Evolutionary conservation across 768 basidiomycete species (phyloP).

Genomic region (Pholiota molesta): DNA sequence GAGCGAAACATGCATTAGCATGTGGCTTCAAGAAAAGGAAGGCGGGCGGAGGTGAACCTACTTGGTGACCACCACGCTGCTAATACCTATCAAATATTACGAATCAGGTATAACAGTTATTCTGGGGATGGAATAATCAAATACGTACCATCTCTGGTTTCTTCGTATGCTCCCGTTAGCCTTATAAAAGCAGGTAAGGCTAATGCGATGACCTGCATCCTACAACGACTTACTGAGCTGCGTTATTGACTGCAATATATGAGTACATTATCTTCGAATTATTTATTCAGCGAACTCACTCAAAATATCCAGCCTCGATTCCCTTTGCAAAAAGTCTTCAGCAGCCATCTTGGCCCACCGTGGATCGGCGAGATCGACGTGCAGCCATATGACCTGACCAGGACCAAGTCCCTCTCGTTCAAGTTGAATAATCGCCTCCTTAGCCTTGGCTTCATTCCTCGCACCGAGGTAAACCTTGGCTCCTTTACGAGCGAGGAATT

Average conservation of each 20-base stretch:
- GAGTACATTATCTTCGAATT: slow-evolving; percentile 9
- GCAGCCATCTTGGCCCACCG: slow-evolving; percentile 42
- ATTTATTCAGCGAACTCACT: slow-evolving; percentile 32
- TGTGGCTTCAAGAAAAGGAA: not conserved
- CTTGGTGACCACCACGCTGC: slow-evolving; percentile 19
- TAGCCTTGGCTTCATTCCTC: slow-evolving; percentile 24
- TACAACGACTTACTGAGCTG: slow-evolving; percentile 21
- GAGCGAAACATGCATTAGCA: slow-evolving; percentile 10
- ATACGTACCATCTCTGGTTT: slow-evolving; percentile 24
- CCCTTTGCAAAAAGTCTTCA: slow-evolving; percentile 42
- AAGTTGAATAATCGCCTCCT: slow-evolving; percentile 26
- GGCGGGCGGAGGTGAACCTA: not conserved
- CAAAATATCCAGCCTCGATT: slow-evolving; percentile 51
- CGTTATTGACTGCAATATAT: slow-evolving; percentile 18
- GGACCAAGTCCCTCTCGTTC: slow-evolving; percentile 23
- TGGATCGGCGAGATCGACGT: slow-evolving; percentile 50
- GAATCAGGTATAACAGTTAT: no score
- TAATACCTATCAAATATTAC: slow-evolving; percentile 14
- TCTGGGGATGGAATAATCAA: no score
- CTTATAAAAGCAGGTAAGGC: not conserved
- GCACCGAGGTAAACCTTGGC: slow-evolving; percentile 31
- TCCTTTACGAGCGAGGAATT: slow-evolving; percentile 26
- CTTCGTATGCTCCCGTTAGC: slow-evolving; percentile 1
- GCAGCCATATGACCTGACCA: slow-evolving; percentile 45
- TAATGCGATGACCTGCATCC: not conserved